phyloP scores from a whole-genome alignment of 2,329 filamentous ascomycete genomes.

The Aspergillus tubingensis region DNA sequence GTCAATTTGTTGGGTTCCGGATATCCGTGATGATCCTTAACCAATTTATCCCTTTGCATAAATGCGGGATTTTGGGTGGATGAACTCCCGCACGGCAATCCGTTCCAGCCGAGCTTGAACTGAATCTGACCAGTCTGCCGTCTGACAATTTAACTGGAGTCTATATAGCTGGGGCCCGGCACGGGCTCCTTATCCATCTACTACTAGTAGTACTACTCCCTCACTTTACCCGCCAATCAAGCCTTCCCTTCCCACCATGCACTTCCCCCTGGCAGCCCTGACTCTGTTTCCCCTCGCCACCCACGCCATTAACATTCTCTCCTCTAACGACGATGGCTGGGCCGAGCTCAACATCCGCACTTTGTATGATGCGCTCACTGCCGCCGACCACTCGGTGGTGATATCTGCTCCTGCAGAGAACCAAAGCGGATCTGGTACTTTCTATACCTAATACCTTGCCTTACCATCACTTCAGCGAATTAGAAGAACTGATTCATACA shows the following conservation, averaged over 20 bases:
- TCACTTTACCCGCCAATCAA: not conserved
- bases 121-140: not conserved
- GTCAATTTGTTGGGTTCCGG: not conserved
- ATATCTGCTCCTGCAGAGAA: conserved; percentile 68
- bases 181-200: not conserved
- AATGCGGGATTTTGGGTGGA: too few relatives aligned
- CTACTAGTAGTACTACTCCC: too few relatives aligned
- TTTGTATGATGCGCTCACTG: conserved; percentile 58
- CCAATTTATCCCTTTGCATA: not conserved
- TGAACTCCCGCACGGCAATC: not conserved
- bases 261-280: conserved; percentile 20
- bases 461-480: too few relatives aligned
- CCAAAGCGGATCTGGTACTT: conserved; percentile 61
- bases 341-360: conserved; percentile 67
- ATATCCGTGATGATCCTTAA: not conserved
- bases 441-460: not conserved
- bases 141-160: not conserved
- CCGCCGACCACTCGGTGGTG: conserved; percentile 61
- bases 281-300: conserved; percentile 25
- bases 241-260: conserved; percentile 21
- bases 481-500: conserved; percentile 28
- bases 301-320: conserved; percentile 57
- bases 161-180: not conserved
- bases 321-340: conserved; percentile 74
- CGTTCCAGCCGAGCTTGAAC: not conserved